Percentiles rank a stretch among this genome's conserved stretches.
Evolutionary conservation across 345 rosid species (phyloP).

Genomic region (Hirschfeldia incana): DNA sequence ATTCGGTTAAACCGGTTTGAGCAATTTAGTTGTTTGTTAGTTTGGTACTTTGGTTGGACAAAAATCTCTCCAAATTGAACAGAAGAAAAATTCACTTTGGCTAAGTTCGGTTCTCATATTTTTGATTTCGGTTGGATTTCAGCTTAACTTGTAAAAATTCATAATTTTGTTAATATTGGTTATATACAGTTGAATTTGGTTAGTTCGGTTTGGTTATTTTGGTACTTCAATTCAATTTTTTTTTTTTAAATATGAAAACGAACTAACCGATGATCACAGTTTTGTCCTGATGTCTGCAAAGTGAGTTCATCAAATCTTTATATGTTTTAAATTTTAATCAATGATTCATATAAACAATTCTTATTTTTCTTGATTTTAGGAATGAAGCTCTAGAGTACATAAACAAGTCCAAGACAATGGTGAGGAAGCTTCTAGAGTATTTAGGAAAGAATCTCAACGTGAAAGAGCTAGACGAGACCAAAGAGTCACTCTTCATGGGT

Average conservation of each 20-base stretch:
- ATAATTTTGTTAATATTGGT: background rate
- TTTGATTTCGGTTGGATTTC: background rate
- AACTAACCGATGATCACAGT: background rate
- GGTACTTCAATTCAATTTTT: too few relatives aligned
- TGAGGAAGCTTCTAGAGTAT: conserved; percentile 42
- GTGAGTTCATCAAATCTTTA: conserved; percentile 18
- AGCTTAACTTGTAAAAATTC: background rate
- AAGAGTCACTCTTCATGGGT: conserved; percentile 43
- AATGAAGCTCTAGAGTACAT: conserved; percentile 50
- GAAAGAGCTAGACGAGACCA: conserved; percentile 40
- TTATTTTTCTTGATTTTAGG: conserved; percentile 23
- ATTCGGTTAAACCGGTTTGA: background rate
- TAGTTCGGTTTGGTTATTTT: too few relatives aligned
- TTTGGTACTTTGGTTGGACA: background rate
- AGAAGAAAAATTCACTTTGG: background rate
- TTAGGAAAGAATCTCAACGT: conserved; percentile 46
- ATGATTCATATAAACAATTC: background rate
- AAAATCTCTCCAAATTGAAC: too few relatives aligned
- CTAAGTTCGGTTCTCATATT: background rate
- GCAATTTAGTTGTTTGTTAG: background rate
- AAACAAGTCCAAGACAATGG: conserved; percentile 43
- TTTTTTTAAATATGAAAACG: too few relatives aligned
- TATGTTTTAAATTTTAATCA: background rate
- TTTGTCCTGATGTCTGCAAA: conserved; percentile 52
- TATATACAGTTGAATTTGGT: background rate